A percentile compares a stretch with the other conserved stretches of the same genome.
Evolutionary conservation across 2,329 filamentous ascomycete species (phyloP).

Genomic region (Aspergillus amoenus): DNA sequence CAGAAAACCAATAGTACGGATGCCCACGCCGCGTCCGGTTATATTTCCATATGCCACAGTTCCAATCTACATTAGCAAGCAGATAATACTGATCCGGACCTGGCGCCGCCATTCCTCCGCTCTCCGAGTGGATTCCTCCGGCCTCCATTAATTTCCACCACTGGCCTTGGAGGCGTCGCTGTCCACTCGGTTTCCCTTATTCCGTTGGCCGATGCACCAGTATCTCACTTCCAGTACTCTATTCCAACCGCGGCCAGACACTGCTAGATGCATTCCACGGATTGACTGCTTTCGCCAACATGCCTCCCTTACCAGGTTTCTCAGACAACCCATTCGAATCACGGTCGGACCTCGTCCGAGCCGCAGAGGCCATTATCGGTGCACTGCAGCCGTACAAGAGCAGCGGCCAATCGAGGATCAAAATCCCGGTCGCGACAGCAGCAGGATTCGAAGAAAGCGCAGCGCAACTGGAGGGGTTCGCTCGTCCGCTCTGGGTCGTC

Average conservation of each 20-base stretch:
- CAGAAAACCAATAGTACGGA: not conserved
- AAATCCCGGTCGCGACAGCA: slow-evolving; percentile 38
- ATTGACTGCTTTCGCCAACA: not conserved
- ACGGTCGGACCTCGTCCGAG: slow-evolving; percentile 37
- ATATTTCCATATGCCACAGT: not conserved
- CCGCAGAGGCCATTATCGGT: slow-evolving; percentile 33
- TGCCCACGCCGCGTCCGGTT: not conserved
- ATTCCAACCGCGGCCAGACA: too few species aligned
- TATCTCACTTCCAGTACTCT: too few species aligned
- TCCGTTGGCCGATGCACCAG: not conserved
- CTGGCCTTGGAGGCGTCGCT: not conserved
- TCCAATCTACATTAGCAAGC: not conserved
- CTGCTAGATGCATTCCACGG: too few species aligned
- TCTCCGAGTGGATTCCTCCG: not conserved
- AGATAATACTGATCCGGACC: not conserved
- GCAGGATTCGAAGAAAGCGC: slow-evolving; percentile 47
- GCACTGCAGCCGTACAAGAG: slow-evolving; percentile 33
- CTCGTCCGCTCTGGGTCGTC: slow-evolving; percentile 28
- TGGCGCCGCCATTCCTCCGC: slow-evolving; percentile 1
- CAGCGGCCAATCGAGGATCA: slow-evolving; percentile 34
- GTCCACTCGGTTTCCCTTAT: not conserved
- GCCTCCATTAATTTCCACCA: not conserved
- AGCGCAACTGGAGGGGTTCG: slow-evolving; percentile 50
- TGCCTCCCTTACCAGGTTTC: slow-evolving; percentile 35
- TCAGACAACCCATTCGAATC: slow-evolving; percentile 42